Evolutionary conservation across 2,329 filamentous ascomycete genomes (phyloP), one percentile per base, ranked within the genome.

Genomic region (Microdochium trichocladiopsis): DNA sequence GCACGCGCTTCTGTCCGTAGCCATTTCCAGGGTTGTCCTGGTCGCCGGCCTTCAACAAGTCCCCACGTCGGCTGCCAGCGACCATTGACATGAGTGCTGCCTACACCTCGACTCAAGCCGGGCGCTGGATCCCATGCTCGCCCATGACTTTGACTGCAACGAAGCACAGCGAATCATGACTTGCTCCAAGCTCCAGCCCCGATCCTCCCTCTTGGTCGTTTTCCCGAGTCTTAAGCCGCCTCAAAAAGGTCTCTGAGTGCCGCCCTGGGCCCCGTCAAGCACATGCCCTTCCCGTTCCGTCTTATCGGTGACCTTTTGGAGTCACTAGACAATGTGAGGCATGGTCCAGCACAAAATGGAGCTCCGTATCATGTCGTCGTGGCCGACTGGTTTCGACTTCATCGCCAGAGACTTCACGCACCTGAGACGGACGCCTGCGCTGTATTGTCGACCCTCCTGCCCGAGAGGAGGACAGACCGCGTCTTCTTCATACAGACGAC

Each of bases 291-390:
- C 57, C 74, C 74, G 1, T 95, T 94, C 66, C 71, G 75, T n/a
- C 74, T 79, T 55, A 72, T 95, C 47, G 93, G 88, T 71, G 81
- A 88, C 55, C 74, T 96, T 3, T 75, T 96, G 45, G 83, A 91
- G 55, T 70, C 76, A 23, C 74, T 91, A 16, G 83, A 91, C 2
- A 66, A 71, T 54, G 47, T 12, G 2, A 6, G 18, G 2, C n/a
- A 12, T 3, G 18, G 41, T 21, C 41, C 41, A 45, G 6, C 14
- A 8, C 41, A 68, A 48, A 65, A 56, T 53, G 58, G 48, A n/a
- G n/a, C n/a, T 14, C 18, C 62, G 11, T 66, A 64, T 31, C 59
- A 64, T 1, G 54, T 59, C 2, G 62, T 74, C 4, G 74, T 90
- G 33, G 62, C 70, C 10, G 66, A 73, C 25, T 96, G 92, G 91